Conservation (phyloP, 2,329 filamentous ascomycete genomes). For the Lithohypha guttulata region DNA sequence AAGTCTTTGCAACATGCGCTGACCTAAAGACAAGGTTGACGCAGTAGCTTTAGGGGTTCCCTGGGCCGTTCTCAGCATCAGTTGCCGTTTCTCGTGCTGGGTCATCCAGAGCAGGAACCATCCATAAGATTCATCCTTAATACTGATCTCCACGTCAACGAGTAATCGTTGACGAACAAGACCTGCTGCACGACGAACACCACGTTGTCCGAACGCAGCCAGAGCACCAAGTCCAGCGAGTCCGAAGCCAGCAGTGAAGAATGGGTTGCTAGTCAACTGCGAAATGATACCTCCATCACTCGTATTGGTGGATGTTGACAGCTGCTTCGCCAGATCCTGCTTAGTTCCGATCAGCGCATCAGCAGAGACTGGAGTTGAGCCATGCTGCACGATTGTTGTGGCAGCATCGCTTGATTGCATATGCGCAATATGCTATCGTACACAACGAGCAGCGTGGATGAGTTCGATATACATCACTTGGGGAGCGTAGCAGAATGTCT, state of each 20-base stretch:
- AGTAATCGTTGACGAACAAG: conserved; percentile 75
- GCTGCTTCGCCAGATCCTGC: conserved; percentile 1
- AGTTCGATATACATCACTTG: no score
- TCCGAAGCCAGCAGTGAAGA: conserved; percentile 61
- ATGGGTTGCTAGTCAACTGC: conserved; percentile 38
- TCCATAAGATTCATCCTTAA: conserved; percentile 82
- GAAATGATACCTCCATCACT: conserved; percentile 29
- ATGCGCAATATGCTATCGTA: conserved; percentile 1
- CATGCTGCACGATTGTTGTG: conserved; percentile 2
- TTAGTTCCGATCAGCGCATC: neutral
- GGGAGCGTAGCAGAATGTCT: no score
- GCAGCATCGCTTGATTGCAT: conserved; percentile 8
- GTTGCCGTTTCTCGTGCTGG: conserved; percentile 57
- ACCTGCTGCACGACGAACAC: conserved; percentile 58
- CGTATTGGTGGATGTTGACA: conserved; percentile 15
- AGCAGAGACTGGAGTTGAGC: neutral
- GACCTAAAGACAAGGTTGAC: conserved; percentile 38
- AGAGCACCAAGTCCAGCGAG: conserved; percentile 79
- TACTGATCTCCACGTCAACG: conserved; percentile 90
- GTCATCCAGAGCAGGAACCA: conserved; percentile 96
- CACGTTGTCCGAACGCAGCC: conserved; percentile 69
- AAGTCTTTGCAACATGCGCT: conserved; percentile 46
- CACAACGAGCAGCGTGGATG: neutral
- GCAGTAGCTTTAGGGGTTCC: neutral
- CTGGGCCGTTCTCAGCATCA: conserved; percentile 39